Conservation (phyloP, 306 rosid genomes). For the Dalbergia cultrata region DNA sequence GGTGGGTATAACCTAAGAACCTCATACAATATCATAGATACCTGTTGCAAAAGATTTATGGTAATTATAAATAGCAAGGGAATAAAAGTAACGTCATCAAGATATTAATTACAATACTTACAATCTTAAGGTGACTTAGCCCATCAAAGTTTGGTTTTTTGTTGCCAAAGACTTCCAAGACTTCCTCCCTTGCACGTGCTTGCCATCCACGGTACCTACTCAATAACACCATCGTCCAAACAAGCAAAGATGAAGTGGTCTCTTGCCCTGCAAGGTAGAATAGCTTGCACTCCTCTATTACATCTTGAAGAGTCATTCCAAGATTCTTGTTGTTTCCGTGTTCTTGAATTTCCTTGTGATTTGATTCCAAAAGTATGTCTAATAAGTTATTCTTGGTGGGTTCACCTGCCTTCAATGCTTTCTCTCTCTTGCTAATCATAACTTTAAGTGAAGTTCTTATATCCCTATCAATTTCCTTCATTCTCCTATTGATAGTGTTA, state of each 20-base stretch:
- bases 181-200: not conserved
- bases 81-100: no score
- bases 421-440: not conserved
- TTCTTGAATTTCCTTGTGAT: not conserved
- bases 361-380: not conserved
- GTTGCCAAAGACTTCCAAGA: not conserved
- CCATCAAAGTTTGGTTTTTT: not conserved
- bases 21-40: conserved; percentile 65
- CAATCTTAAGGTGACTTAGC: not conserved
- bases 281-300: not conserved
- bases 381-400: not conserved
- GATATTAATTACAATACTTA: not conserved
- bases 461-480: not conserved
- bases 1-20: conserved; percentile 76
- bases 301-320: not conserved
- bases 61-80: no score
- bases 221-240: not conserved
- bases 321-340: not conserved
- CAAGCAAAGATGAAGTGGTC: not conserved
- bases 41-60: conserved; percentile 8
- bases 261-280: not conserved
- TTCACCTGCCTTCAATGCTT: not conserved
- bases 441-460: not conserved
- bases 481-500: not conserved
- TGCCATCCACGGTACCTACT: not conserved